These are phyloP conservation scores for Ophiosphaerella korrae DNA, from an alignment of 2,329 filamentous ascomycete species.

Conservation along the genomic window DNA sequence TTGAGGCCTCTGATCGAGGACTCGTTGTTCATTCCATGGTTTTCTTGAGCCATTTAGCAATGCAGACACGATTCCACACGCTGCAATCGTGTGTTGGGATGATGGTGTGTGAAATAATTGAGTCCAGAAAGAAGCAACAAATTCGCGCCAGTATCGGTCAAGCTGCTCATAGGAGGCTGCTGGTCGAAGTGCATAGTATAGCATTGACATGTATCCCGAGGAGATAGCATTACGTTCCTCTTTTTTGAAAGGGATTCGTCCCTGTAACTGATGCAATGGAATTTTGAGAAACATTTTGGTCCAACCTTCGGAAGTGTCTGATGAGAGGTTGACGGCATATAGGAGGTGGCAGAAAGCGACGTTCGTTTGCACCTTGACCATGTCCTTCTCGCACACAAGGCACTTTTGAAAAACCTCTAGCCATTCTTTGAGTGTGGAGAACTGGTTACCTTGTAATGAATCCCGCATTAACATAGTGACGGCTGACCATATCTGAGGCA, in stretches of 20 bases:
- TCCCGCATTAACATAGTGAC: conserved; percentile 76
- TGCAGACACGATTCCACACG: conserved; percentile 71
- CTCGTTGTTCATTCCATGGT: conserved; percentile 76
- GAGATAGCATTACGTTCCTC: conserved; percentile 66
- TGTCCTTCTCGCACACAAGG: conserved; percentile 77
- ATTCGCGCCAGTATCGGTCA: conserved; percentile 78
- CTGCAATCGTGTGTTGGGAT: conserved; percentile 30
- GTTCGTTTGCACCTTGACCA: conserved; percentile 71
- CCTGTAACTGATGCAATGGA: conserved; percentile 33
- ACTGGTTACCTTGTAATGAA: conserved; percentile 64
- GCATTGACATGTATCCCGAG: conserved; percentile 69
- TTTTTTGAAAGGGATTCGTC: conserved; percentile 67
- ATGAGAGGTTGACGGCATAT: conserved; percentile 71
- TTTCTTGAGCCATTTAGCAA: conserved; percentile 67
- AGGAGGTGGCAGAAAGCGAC: conserved; percentile 85
- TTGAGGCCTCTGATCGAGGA: conserved; percentile 60
- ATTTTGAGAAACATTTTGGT: conserved; percentile 37
- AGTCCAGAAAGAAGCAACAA: conserved; percentile 68
- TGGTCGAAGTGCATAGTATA: conserved; percentile 65
- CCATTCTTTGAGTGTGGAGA: conserved; percentile 77
- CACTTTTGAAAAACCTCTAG: conserved; percentile 78
- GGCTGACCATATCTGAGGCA: conserved; percentile 89
- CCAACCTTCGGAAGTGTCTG: conserved; percentile 57
- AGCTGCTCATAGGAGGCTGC: conserved; percentile 67
- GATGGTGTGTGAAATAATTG: conserved; percentile 27